A percentile compares a stretch with the other conserved stretches of the same genome.
Conservation (phyloP, 345 rosid genomes). For the Arabidopsis thaliana region TAIR10.1 NC_003070.9:28247001-28247500, state of each 20-base stretch:
- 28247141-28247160: conserved; percentile 16
- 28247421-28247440: no score
- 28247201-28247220: background rate
- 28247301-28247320: background rate
- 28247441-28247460: no score
- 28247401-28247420: background rate
- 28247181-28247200: background rate
- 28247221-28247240: background rate
- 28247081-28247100: conserved; percentile 7
- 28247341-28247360: background rate
- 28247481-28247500: no score
- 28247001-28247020: conserved; percentile 43
- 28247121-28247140: conserved; percentile 15
- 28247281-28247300: background rate
- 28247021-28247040: conserved; percentile 40
- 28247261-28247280: background rate
- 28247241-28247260: conserved; percentile 6
- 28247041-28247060: conserved; percentile 44
- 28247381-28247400: background rate
- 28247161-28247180: background rate
- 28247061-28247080: conserved; percentile 40
- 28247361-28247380: background rate
- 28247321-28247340: background rate
- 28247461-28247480: no score
- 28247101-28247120: conserved; percentile 12